These are phyloP conservation scores for Colletotrichum sp. DNA, from an alignment of 2,329 filamentous ascomycete species.

Conservation along the genomic window DNA sequence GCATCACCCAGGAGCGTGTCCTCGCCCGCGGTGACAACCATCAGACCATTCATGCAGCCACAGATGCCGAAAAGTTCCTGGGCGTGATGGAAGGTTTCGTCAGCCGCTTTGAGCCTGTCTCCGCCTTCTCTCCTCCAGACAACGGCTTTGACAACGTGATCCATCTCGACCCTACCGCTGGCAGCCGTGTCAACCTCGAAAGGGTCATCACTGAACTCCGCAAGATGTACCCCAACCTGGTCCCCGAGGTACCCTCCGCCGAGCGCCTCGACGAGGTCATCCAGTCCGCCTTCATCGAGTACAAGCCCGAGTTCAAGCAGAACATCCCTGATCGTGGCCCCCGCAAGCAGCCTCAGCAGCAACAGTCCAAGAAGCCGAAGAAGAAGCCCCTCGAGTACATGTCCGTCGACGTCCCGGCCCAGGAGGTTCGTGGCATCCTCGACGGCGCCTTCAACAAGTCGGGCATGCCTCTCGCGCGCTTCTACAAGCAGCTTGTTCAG, in stretches of 20 bases:
- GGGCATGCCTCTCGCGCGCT: constrained; percentile 53
- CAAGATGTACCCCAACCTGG: constrained; percentile 76
- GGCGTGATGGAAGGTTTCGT: constrained; percentile 97
- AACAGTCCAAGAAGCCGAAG: constrained; percentile 40
- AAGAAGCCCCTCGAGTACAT: constrained; percentile 62
- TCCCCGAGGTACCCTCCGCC: constrained; percentile 72
- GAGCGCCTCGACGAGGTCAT: constrained; percentile 84
- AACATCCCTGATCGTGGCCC: constrained; percentile 67
- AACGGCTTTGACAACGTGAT: constrained; percentile 84
- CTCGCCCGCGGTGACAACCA: constrained; percentile 92
- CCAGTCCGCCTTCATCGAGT: constrained; percentile 74
- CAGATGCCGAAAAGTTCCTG: constrained; percentile 75
- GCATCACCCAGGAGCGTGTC: constrained; percentile 79
- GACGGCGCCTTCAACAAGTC: constrained; percentile 69
- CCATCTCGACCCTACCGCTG: constrained; percentile 76
- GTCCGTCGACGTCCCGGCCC: constrained; percentile 50
- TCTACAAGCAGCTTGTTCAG: constrained; percentile 79
- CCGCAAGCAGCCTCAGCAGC: constrained; percentile 42
- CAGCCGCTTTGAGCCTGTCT: constrained; percentile 79
- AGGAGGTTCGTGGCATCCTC: constrained; percentile 59
- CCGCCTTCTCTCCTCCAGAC: constrained; percentile 73
- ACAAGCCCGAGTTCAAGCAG: constrained; percentile 78
- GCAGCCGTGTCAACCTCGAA: constrained; percentile 88
- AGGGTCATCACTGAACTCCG: constrained; percentile 75
- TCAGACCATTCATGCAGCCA: constrained; percentile 91